Base-by-base conservation (phyloP, 2,329 filamentous ascomycete species). In the Aspergillus nomiae region DNA sequence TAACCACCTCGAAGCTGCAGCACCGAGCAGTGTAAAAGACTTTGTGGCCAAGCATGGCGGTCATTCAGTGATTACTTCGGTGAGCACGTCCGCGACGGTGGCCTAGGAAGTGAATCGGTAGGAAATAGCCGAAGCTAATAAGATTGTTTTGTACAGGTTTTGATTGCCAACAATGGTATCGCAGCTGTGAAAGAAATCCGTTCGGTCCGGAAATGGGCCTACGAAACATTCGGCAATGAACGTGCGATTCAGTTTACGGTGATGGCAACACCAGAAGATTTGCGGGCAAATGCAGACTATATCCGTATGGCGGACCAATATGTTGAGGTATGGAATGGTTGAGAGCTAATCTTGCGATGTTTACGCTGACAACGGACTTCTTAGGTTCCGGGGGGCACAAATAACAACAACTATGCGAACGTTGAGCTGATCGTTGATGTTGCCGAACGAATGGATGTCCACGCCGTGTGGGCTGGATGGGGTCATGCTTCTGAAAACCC, bases 341-440 rank as follows among this genome's bases (percentile, higher is more conserved):
- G 26, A 45, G 19, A 24, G 32, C 30, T 50, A 21, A 7, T 28
- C n/a, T 24, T 26, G 28, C 38, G 24, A 43, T 26, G 43, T 19
- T n/a, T 46, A 19, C 16, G 30, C 26, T 59, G 51, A 60, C 32
- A 34, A n/a, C 19, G 48, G 21, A 12, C 3, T 34, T 28, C 32
- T 65, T 73, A 86, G 85, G 94, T 99, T 65, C 95, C 95, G 38
- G 95, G 95, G 76, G 95, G 95, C 76, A 99, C 95, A 66, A 99
- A 99, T 85, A 99, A 99, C 87, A 97, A 99, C 89, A 99, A 99
- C 82, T 99, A 99, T 82, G 95, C 95, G 82, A 99, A 99, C 78
- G 95, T 99, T 64, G 95, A 99, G 84, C 86, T 99, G 77, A 99
- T 99, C 80, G 95, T 99, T 70, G 95, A 99, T 83, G 89, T 99